Conservation (phyloP, 2,329 filamentous ascomycete genomes). For the Ascocoryne sarcoides region DNA sequence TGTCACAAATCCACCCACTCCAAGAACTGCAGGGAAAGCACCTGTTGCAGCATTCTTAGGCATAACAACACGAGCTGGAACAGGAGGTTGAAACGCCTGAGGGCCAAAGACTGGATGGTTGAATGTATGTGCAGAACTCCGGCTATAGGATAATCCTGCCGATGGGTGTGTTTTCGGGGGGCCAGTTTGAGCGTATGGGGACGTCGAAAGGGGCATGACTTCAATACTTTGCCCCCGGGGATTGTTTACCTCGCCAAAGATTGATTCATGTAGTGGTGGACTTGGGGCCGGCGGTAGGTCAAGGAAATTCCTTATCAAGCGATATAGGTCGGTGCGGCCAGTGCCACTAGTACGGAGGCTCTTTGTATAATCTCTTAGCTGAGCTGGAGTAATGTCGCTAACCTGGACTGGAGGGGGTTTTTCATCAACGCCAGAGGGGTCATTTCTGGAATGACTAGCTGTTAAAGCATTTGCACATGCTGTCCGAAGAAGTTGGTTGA, state of each 20-base stretch:
- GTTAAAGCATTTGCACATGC: constrained; percentile 41
- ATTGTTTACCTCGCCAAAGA: background rate
- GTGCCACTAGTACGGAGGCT: constrained; percentile 39
- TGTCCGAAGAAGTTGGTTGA: constrained; percentile 43
- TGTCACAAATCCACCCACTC: constrained; percentile 27
- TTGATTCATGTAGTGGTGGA: background rate
- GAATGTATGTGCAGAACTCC: constrained; percentile 42
- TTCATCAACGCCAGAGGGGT: constrained; percentile 28
- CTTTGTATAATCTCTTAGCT: constrained; percentile 45
- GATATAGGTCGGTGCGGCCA: constrained; percentile 42
- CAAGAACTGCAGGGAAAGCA: constrained; percentile 15
- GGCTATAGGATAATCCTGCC: constrained; percentile 53
- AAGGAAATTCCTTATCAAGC: constrained; percentile 49
- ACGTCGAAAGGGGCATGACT: constrained; percentile 24
- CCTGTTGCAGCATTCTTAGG: constrained; percentile 32
- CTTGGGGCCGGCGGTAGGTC: constrained; percentile 37
- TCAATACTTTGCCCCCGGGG: constrained; percentile 13
- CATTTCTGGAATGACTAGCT: constrained; percentile 28
- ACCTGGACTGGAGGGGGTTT: constrained; percentile 25
- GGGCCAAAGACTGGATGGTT: constrained; percentile 56
- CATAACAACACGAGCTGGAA: constrained; percentile 48
- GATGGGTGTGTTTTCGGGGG: constrained; percentile 57
- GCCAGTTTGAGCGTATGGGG: constrained; percentile 36
- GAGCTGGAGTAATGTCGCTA: constrained; percentile 38
- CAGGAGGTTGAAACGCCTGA: constrained; percentile 40